Conservation (phyloP, 2,329 filamentous ascomycete genomes). For the Fusarium chaquense region DNA sequence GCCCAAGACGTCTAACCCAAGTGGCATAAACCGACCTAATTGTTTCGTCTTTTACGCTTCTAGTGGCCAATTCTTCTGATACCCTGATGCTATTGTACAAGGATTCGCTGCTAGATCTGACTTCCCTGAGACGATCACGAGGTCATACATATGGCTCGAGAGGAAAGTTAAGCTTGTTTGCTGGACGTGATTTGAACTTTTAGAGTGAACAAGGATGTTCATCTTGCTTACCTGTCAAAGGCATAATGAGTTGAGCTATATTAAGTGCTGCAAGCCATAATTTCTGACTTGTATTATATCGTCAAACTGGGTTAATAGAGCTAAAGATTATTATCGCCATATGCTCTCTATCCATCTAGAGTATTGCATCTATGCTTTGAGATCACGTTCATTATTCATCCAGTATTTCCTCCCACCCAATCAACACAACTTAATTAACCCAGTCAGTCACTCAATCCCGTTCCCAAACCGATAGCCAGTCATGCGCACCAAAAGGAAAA, state of each 20-base stretch:
- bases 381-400: constrained; percentile 6
- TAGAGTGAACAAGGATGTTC: background rate
- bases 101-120: background rate
- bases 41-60: too few relatives aligned
- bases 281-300: background rate
- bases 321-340: constrained; percentile 2
- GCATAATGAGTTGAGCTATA: background rate
- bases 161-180: background rate
- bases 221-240: constrained; percentile 2
- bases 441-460: background rate
- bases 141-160: background rate
- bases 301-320: background rate
- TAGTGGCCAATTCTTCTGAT: too few relatives aligned
- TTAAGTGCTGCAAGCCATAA: background rate
- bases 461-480: background rate
- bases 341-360: constrained; percentile 44
- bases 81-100: too few relatives aligned
- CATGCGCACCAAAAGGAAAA: background rate
- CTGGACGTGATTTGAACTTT: background rate
- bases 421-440: constrained; percentile 21
- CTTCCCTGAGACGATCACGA: background rate
- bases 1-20: too few relatives aligned
- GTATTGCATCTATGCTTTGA: constrained; percentile 35
- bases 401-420: constrained; percentile 25
- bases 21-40: too few relatives aligned